A percentile compares a stretch with the other conserved stretches of the same genome.
Conservation (phyloP, 441 rosid species). For the Populus hybrid region DNA sequence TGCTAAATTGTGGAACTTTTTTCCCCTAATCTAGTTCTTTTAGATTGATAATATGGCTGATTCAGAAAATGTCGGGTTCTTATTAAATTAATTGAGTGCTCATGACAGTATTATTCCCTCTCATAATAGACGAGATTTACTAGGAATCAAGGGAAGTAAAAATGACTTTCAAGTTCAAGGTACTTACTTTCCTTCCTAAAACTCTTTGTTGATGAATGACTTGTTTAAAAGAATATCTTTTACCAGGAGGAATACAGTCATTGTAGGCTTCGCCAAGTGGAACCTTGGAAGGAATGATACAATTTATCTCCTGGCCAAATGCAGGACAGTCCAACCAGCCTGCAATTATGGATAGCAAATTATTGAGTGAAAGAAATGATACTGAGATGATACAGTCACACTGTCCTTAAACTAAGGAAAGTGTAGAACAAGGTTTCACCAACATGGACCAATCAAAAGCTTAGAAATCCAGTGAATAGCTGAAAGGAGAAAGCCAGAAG, state of each 20-base stretch:
- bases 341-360: conserved; percentile 19
- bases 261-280: conserved; percentile 76
- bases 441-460: conserved; percentile 2
- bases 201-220: conserved; percentile 64
- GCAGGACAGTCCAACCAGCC: conserved; percentile 90
- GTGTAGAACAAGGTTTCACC: not conserved
- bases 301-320: conserved; percentile 53
- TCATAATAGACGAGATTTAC: not conserved
- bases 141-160: not conserved
- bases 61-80: not conserved
- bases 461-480: conserved; percentile 21
- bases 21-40: not conserved
- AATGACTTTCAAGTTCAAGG: not conserved
- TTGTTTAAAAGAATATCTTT: conserved; percentile 80
- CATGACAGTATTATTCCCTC: not conserved
- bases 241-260: conserved; percentile 68
- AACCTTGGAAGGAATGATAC: conserved; percentile 79
- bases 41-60: not conserved
- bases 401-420: not conserved
- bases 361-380: not conserved
- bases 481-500: not conserved
- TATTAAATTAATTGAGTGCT: not conserved
- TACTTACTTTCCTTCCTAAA: conserved; percentile 63
- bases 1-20: not conserved
- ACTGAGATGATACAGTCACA: not conserved